A percentile compares a stretch with the other conserved stretches of the same genome.
These are phyloP conservation scores for Volutella citrinella DNA, from an alignment of 2,329 filamentous ascomycete genomes.

Conservation along the genomic window DNA sequence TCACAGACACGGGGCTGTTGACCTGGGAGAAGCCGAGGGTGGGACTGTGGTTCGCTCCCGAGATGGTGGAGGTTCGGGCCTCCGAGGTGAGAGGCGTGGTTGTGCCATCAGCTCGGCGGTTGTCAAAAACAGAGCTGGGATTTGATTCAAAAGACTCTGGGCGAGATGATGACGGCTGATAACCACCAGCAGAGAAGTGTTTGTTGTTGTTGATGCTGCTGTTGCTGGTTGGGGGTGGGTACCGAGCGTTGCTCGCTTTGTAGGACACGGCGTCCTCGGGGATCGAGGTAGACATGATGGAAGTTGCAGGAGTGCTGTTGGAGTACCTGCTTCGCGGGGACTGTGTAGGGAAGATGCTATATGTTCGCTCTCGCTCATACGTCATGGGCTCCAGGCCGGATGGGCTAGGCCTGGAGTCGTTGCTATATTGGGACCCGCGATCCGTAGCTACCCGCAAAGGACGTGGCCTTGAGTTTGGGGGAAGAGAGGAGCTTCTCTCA, in stretches of 20 bases:
- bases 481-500: conserved; percentile 5
- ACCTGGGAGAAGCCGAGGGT: conserved; percentile 21
- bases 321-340: conserved; percentile 19
- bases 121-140: conserved; percentile 23
- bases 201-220: too few relatives aligned
- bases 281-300: conserved; percentile 24
- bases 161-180: conserved; percentile 13
- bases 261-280: conserved; percentile 24
- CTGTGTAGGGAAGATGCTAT: conserved; percentile 21
- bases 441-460: conserved; percentile 18
- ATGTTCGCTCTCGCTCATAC: conserved; percentile 23
- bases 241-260: conserved; percentile 13
- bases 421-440: conserved; percentile 19
- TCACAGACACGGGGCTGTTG: conserved; percentile 15
- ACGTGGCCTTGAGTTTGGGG: too few relatives aligned
- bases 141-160: conserved; percentile 25
- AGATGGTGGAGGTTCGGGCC: conserved; percentile 17
- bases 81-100: conserved; percentile 19
- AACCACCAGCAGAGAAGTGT: too few relatives aligned
- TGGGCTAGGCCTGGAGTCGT: conserved; percentile 20
- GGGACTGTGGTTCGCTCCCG: conserved; percentile 20
- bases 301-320: conserved; percentile 15
- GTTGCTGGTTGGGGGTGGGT: conserved; percentile 9
- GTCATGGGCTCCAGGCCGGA: conserved; percentile 14
- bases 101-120: conserved; percentile 15